Percentiles rank a stretch among this genome's conserved stretches.
These are phyloP conservation scores for Filobasidium wieringae DNA, from an alignment of 768 basidiomycete species.

Conservation along the genomic window DNA sequence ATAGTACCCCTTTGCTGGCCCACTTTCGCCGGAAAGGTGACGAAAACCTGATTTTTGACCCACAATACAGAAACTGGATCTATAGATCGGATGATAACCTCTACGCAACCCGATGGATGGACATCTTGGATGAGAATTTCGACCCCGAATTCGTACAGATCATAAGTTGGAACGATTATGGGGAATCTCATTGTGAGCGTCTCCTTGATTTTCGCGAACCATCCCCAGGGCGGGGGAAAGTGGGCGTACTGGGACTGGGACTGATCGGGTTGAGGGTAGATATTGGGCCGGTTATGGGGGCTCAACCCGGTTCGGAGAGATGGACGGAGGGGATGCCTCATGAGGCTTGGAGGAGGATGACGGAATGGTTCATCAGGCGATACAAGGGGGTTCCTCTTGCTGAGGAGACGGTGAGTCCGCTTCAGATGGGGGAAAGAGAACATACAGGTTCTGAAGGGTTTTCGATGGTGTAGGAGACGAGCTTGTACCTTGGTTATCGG, in stretches of 20 bases:
- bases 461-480: slow-evolving; percentile 4
- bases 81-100: slow-evolving; percentile 38
- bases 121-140: slow-evolving; percentile 21
- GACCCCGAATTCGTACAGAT: slow-evolving; percentile 35
- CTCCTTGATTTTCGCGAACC: background rate
- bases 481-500: slow-evolving; percentile 27
- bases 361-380: slow-evolving; percentile 20
- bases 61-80: slow-evolving; percentile 32
- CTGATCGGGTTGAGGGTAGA: no score
- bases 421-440: background rate
- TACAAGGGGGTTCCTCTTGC: slow-evolving; percentile 18
- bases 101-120: slow-evolving; percentile 27
- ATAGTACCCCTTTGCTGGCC: background rate
- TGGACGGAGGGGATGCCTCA: slow-evolving; percentile 36
- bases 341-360: slow-evolving; percentile 29
- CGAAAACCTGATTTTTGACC: background rate
- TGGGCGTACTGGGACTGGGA: no score
- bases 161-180: slow-evolving; percentile 40
- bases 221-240: background rate
- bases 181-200: slow-evolving; percentile 27
- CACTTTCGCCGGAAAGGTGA: background rate
- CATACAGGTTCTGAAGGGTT: background rate
- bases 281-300: slow-evolving; percentile 33
- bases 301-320: slow-evolving; percentile 34
- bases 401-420: background rate